phyloP scores from a whole-genome alignment of 441 rosid genomes.

The Aleurites moluccanus region DNA sequence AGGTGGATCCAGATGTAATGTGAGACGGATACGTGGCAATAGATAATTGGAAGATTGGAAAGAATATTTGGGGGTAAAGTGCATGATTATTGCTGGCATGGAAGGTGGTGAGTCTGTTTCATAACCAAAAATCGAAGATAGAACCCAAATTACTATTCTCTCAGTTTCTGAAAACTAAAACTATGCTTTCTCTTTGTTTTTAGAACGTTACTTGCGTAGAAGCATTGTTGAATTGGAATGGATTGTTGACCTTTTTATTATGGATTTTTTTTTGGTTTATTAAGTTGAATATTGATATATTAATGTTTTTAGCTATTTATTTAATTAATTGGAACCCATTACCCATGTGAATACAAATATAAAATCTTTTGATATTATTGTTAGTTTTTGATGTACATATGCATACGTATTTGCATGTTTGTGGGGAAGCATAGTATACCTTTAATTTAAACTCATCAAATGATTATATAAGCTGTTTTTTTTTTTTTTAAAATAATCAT shows the following conservation, averaged over 20 bases:
- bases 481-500: no score
- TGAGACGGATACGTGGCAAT: conserved; percentile 7
- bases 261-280: not conserved
- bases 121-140: no score
- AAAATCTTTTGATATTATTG: no score
- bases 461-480: no score
- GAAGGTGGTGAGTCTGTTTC: conserved; percentile 25
- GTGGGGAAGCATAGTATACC: no score
- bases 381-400: no score
- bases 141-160: not conserved
- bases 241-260: not conserved
- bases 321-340: no score
- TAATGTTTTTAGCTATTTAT: no score
- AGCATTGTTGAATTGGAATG: not conserved
- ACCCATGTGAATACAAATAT: no score
- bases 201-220: not conserved
- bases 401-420: no score
- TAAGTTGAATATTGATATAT: not conserved
- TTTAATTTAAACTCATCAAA: no score
- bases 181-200: not conserved
- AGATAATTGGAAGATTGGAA: not conserved
- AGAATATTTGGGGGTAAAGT: not conserved
- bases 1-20: conserved; percentile 66
- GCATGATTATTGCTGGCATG: not conserved
- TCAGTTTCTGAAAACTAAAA: not conserved